Evolutionary conservation across 805 yeast species (phyloP), one percentile per base, ranked within the genome.

Genomic region (Torulaspora indica): DNA sequence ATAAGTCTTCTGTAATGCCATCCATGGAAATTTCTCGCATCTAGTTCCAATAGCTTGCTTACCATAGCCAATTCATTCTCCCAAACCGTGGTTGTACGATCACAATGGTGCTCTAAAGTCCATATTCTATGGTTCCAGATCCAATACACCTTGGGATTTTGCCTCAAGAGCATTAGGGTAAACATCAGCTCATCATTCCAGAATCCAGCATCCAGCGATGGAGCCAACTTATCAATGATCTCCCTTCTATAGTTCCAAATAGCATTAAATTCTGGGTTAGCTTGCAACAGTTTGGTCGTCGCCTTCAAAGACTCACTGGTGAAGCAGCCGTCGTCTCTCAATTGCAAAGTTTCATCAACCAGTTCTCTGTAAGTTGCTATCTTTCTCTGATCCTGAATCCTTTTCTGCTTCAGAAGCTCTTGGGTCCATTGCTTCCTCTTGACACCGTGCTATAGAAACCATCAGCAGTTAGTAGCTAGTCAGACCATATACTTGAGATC

Each of bases 91-190:
- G 45, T 39, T 2, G 59, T 51, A 8, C 82, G 77, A 0, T 58
- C 54, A 1, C 74, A 71, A 27, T 77, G 76, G 14, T 70, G 60
- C 28, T 76, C 73, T 31, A 91, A 64, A 35, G 85, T 75, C 98
- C 98, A 93, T 8, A 76, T 67, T 29, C 98, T 72, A 61, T 93
- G 97, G 54, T 82, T 85, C 97, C 98, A 93, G 9, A 93, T 81
- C 96, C 98, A 93, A 60, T 93, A 93, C 32, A 90, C 87, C 61
- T 93, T 93, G 1, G 98, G 98, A 52, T 67, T 81, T 44, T 72
- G 65, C 43, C 76, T 76, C 54, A 93, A 65, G 51, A 79, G 76
- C 0, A 61, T 64, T 68, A 82, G 70, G 1, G 81, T 72, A 57
- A 86, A 79, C 18, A 64, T 51, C 35, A 93, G 69, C 52, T 91